These are phyloP conservation scores for Fusarium algeriense DNA, from an alignment of 2,329 filamentous ascomycete genomes.

Conservation along the genomic window DNA sequence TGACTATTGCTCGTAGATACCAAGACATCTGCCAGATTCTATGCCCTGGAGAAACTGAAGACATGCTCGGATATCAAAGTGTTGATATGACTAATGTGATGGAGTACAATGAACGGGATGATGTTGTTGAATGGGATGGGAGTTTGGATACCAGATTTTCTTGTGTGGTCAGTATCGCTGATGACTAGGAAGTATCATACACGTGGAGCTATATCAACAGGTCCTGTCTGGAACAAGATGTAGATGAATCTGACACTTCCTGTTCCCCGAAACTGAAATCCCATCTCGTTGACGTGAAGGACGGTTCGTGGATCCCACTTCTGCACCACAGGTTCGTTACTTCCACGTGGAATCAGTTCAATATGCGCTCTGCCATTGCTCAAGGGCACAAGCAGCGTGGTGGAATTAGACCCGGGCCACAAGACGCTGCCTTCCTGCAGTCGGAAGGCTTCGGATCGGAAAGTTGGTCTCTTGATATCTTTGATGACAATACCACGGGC, in stretches of 20 bases:
- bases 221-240: conserved; percentile 28
- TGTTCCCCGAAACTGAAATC: conserved; percentile 23
- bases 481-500: conserved; percentile 20
- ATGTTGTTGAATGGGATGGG: background rate
- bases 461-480: conserved; percentile 21
- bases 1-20: conserved; percentile 19
- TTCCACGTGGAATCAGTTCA: conserved; percentile 31
- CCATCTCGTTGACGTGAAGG: conserved; percentile 38
- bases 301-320: conserved; percentile 33
- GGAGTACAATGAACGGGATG: conserved; percentile 25
- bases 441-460: conserved; percentile 38
- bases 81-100: conserved; percentile 23
- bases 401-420: conserved; percentile 24
- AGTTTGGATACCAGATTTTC: background rate
- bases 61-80: background rate
- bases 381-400: conserved; percentile 33
- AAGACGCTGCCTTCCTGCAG: conserved; percentile 26
- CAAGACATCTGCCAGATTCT: conserved; percentile 13
- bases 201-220: background rate
- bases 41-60: background rate
- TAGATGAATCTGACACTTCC: conserved; percentile 41
- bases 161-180: background rate
- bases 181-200: background rate
- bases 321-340: conserved; percentile 5
- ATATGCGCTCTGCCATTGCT: conserved; percentile 12